Conservation (phyloP, 2,329 filamentous ascomycete genomes). For the Neocucurbitaria cava region DNA sequence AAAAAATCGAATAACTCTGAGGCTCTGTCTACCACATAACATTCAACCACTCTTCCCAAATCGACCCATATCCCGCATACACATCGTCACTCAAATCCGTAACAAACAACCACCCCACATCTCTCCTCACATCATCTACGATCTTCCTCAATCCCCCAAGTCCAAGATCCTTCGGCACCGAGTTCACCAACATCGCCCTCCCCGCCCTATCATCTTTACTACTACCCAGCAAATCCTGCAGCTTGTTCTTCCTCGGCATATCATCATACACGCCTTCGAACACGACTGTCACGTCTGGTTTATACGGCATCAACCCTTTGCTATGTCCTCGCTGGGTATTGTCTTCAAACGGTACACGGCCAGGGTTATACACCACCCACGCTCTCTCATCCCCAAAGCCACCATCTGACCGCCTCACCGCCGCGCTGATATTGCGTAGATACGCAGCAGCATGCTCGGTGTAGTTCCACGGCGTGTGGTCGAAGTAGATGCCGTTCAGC, state of each 20-base stretch:
- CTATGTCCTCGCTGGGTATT: too few relatives aligned
- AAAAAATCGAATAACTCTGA: too few relatives aligned
- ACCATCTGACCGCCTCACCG: slow-evolving; percentile 23
- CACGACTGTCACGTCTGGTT: slow-evolving; percentile 30
- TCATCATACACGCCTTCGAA: slow-evolving; percentile 30
- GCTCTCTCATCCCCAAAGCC: slow-evolving; percentile 22
- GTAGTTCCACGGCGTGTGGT: slow-evolving; percentile 52
- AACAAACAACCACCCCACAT: slow-evolving; percentile 31
- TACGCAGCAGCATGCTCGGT: slow-evolving; percentile 17
- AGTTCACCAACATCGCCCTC: slow-evolving; percentile 27
- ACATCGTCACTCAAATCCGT: slow-evolving; percentile 25
- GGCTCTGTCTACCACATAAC: slow-evolving; percentile 14
- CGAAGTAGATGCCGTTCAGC: slow-evolving; percentile 59
- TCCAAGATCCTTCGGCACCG: slow-evolving; percentile 17
- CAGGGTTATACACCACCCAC: slow-evolving; percentile 32
- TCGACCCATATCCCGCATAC: slow-evolving; percentile 23
- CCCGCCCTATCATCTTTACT: slow-evolving; percentile 17
- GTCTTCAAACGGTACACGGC: slow-evolving; percentile 24
- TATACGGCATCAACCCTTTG: slow-evolving; percentile 17
- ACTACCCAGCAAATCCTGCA: slow-evolving; percentile 11
- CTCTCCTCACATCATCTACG: slow-evolving; percentile 24
- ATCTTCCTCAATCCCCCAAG: slow-evolving; percentile 25
- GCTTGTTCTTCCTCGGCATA: slow-evolving; percentile 12
- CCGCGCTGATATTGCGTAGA: slow-evolving; percentile 28
- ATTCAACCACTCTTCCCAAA: slow-evolving; percentile 30